Percentiles rank a stretch among this genome's conserved stretches.
Evolutionary conservation across 805 yeast genomes (phyloP).

Genomic region (Wickerhamomyces strasburgensis): DNA sequence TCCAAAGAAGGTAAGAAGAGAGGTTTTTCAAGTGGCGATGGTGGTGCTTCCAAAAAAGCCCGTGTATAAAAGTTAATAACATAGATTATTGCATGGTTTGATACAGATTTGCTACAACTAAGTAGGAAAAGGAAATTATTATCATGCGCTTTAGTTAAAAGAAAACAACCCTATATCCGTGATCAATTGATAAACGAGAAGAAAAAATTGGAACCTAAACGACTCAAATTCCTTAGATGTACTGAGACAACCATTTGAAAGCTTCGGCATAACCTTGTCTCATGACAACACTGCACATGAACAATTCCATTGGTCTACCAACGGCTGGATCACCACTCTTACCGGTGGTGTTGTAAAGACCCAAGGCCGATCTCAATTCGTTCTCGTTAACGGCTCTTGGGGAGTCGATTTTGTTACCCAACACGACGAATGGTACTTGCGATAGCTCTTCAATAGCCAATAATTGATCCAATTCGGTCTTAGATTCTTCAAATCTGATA

Average conservation of each 20-base stretch:
- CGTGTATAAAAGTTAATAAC: conserved; percentile 11
- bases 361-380: conserved; percentile 86
- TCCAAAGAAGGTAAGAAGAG: conserved; percentile 66
- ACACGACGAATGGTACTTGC: conserved; percentile 84
- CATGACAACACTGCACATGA: conserved; percentile 97
- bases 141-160: no score
- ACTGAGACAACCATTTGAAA: conserved; percentile 96
- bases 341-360: conserved; percentile 86
- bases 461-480: conserved; percentile 89
- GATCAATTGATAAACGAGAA: background rate
- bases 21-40: conserved; percentile 30
- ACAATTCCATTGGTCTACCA: conserved; percentile 89
- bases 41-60: conserved; percentile 26
- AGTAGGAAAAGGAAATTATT: no score
- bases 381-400: conserved; percentile 93
- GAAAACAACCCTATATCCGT: no score
- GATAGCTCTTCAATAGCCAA: conserved; percentile 88
- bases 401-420: conserved; percentile 96
- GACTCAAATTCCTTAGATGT: conserved; percentile 46
- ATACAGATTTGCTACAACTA: no score
- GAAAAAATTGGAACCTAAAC: background rate
- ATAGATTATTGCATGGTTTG: background rate
- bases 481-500: conserved; percentile 90
- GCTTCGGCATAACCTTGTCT: conserved; percentile 99
- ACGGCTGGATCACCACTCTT: conserved; percentile 67